phyloP scores from a whole-genome alignment of 2,329 filamentous ascomycete genomes.

The Chrysoporthe puriensis region DNA sequence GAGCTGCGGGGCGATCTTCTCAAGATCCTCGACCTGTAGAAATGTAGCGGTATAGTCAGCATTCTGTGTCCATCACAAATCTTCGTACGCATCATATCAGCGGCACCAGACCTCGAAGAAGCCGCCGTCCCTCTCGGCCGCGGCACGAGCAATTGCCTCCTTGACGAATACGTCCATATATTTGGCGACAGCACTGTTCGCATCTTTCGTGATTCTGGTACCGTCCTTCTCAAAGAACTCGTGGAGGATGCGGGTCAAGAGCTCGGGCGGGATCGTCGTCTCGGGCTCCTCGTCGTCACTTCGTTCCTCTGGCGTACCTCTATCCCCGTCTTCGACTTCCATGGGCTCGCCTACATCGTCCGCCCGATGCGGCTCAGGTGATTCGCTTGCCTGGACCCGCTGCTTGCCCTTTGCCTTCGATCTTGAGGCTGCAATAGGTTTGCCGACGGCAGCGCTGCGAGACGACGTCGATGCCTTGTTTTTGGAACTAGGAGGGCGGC shows the following conservation, averaged over 20 bases:
- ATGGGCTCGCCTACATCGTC: slow-evolving; percentile 38
- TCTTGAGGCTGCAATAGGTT: slow-evolving; percentile 23
- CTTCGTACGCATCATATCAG: neutral
- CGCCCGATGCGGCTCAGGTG: slow-evolving; percentile 32
- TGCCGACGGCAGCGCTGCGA: slow-evolving; percentile 22
- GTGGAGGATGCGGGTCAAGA: slow-evolving; percentile 78
- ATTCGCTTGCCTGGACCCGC: slow-evolving; percentile 14
- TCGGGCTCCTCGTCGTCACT: slow-evolving; percentile 36
- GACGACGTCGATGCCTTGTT: slow-evolving; percentile 29
- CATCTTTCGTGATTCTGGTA: slow-evolving; percentile 76
- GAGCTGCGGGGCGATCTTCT: slow-evolving; percentile 84
- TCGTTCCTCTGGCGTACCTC: slow-evolving; percentile 29
- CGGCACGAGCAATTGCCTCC: slow-evolving; percentile 82
- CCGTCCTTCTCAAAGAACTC: slow-evolving; percentile 75
- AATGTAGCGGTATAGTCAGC: slow-evolving; percentile 28
- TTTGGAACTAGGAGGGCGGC: slow-evolving; percentile 37
- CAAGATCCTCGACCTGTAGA: slow-evolving; percentile 78
- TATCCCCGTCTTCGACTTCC: slow-evolving; percentile 34
- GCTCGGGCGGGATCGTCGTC: slow-evolving; percentile 68
- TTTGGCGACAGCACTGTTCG: slow-evolving; percentile 75
- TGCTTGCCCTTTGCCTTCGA: slow-evolving; percentile 28
- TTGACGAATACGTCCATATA: slow-evolving; percentile 92
- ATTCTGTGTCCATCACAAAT: slow-evolving; percentile 19
- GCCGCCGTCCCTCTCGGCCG: slow-evolving; percentile 68
- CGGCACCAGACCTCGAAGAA: slow-evolving; percentile 70